phyloP scores from a whole-genome alignment of 2,329 filamentous ascomycete genomes.

The Phaeosphaeriaceae sp. region DNA sequence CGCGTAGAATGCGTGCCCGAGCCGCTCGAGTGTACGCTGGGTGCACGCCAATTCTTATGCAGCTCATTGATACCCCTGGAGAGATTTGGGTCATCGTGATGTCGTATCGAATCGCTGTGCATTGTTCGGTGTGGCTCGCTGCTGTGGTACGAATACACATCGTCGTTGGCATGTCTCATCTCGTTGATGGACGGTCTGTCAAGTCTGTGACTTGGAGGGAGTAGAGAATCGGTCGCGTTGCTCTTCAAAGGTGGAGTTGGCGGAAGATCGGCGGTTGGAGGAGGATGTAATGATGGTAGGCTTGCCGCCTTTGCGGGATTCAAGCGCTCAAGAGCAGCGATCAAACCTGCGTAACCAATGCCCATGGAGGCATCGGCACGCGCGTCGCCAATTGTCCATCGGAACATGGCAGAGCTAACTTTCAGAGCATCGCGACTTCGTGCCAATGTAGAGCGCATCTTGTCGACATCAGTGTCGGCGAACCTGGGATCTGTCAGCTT shows the following conservation, averaged over 20 bases:
- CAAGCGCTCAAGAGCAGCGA: conserved; percentile 68
- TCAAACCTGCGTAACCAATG: conserved; percentile 73
- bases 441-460: conserved; percentile 64
- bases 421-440: conserved; percentile 68
- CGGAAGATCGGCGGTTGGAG: conserved; percentile 38
- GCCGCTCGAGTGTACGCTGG: conserved; percentile 35
- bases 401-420: conserved; percentile 70
- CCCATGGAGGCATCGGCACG: conserved; percentile 68
- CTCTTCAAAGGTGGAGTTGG: conserved; percentile 31
- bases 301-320: conserved; percentile 36
- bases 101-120: conserved; percentile 18
- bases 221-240: conserved; percentile 11
- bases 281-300: conserved; percentile 36
- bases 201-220: conserved; percentile 13
- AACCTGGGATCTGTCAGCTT: conserved; percentile 19
- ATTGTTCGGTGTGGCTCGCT: conserved; percentile 14
- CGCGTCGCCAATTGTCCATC: conserved; percentile 68
- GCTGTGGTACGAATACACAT: conserved; percentile 19
- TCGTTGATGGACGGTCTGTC: conserved; percentile 30
- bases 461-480: conserved; percentile 66
- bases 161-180: conserved; percentile 14
- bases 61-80: conserved; percentile 31
- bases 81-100: conserved; percentile 23
- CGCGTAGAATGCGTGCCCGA: conserved; percentile 28
- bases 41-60: conserved; percentile 37